Evolutionary conservation across 2,329 filamentous ascomycete species (phyloP), one percentile per base, ranked within the genome.

Genomic region (Colletotrichum echinochloae): DNA sequence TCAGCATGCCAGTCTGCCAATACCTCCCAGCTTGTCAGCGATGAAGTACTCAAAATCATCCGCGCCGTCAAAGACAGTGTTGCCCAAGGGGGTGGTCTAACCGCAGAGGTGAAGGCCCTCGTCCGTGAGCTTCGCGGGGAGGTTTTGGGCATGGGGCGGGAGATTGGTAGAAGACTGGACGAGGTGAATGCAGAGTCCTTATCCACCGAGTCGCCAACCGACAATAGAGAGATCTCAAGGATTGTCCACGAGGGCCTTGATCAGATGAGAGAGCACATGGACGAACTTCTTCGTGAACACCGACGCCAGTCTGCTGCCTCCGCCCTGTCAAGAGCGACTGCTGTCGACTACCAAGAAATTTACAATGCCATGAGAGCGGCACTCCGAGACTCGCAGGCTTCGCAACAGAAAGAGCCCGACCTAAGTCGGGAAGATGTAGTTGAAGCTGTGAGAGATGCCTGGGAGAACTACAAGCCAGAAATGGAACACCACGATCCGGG

Each of bases 391-490:
- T 85, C 88, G 6, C 85, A 89, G 66, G 83, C 84, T 3, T 81
- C 79, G 37, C 81, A 85, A 74, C 33, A 79, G 84, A 61, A 81
- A 78, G 83, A 81, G 46, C 82, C 81, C 12, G 82, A 84, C n/a
- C 81, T 94, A 56, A 91, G 90, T 75, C 89, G 92, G 74, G 94
- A 97, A 59, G 94, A 97, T 69, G 93, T 98, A 44, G 88, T 98
- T 2, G 88, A 92, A 35, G 94, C 95, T 3, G 92, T 98, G 18
- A 91, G 91, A 74, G 94, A 97, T 75, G 95, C 95, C 1, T 97
- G 94, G 90, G 95, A 98, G 78, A 93, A 91, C 64, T 97, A 97
- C 82, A 97, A 97, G 81, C 95, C 95, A 1, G 94, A 98, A 75
- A 94, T 97, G 60, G 92, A 97, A 75, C 87, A 97, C 5, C 92